Conservation (phyloP, 2,329 filamentous ascomycete species). For the Aureobasidium vineae region DNA sequence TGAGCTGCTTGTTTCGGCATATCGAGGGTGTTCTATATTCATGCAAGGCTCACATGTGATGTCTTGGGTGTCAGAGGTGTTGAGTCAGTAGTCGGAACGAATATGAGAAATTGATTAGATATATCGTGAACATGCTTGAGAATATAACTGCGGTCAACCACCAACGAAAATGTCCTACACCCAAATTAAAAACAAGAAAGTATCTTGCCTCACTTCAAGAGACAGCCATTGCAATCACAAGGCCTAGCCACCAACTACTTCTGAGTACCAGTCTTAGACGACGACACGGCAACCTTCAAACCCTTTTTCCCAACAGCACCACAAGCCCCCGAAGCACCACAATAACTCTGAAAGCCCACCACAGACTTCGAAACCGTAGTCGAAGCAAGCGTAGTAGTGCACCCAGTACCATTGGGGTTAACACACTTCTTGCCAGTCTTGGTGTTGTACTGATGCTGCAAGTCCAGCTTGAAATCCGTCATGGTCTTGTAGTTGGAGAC, state of each 20-base stretch:
- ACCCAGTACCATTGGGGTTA: neutral
- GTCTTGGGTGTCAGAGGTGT: too few species aligned
- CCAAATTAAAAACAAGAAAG: too few species aligned
- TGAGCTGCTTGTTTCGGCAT: neutral
- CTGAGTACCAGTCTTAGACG: slow-evolving; percentile 21
- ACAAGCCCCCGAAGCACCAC: slow-evolving; percentile 20
- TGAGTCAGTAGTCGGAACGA: too few species aligned
- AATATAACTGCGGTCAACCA: too few species aligned
- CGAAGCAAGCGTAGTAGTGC: slow-evolving; percentile 6
- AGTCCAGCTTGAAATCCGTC: neutral
- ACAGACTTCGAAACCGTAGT: neutral
- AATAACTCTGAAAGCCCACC: neutral
- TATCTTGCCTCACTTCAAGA: too few species aligned
- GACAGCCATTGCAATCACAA: too few species aligned
- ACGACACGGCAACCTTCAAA: slow-evolving; percentile 6
- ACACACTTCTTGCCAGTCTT: slow-evolving; percentile 22
- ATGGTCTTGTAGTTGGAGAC: slow-evolving; percentile 16
- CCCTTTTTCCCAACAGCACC: slow-evolving; percentile 4
- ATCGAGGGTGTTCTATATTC: too few species aligned
- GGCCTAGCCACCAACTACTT: neutral
- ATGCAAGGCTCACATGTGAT: too few species aligned
- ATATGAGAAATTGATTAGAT: too few species aligned
- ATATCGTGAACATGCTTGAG: too few species aligned
- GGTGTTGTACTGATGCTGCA: slow-evolving; percentile 21
- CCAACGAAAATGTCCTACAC: too few species aligned